Conservation (phyloP, 2,329 filamentous ascomycete genomes). For the Ceratocystis eucalypticola region DNA sequence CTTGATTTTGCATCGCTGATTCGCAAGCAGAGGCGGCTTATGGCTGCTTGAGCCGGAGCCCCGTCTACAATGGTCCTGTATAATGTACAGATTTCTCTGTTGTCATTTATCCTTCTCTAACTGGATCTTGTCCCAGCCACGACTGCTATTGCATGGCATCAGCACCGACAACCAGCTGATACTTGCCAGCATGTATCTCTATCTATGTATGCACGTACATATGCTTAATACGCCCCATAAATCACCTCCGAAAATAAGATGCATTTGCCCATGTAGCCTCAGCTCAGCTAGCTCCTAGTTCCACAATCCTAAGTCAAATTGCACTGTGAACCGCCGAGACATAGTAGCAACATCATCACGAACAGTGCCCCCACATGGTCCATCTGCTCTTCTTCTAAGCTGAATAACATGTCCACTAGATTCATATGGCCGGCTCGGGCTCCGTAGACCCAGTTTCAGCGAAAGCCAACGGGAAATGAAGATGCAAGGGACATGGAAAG, state of each 20-base stretch:
- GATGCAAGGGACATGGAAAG: neutral
- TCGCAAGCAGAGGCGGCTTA: constrained; percentile 30
- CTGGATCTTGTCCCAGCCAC: neutral
- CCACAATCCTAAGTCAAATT: neutral
- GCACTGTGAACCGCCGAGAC: neutral
- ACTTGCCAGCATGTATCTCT: neutral
- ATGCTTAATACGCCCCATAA: neutral
- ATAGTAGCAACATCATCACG: neutral
- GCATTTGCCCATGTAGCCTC: neutral
- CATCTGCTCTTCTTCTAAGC: neutral
- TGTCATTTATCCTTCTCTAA: neutral
- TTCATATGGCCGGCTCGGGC: neutral
- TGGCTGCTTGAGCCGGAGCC: constrained; percentile 24
- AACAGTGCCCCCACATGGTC: neutral
- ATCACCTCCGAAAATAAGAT: neutral
- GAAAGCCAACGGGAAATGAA: neutral
- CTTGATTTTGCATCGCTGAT: constrained; percentile 38
- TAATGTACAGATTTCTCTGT: neutral
- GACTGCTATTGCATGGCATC: neutral
- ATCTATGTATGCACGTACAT: neutral
- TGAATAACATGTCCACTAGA: neutral
- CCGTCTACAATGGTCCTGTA: neutral
- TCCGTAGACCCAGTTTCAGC: neutral
- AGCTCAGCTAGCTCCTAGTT: neutral
- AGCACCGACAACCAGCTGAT: neutral